phyloP scores from a whole-genome alignment of 2,329 filamentous ascomycete species.

The Aspergillus sp. region DNA sequence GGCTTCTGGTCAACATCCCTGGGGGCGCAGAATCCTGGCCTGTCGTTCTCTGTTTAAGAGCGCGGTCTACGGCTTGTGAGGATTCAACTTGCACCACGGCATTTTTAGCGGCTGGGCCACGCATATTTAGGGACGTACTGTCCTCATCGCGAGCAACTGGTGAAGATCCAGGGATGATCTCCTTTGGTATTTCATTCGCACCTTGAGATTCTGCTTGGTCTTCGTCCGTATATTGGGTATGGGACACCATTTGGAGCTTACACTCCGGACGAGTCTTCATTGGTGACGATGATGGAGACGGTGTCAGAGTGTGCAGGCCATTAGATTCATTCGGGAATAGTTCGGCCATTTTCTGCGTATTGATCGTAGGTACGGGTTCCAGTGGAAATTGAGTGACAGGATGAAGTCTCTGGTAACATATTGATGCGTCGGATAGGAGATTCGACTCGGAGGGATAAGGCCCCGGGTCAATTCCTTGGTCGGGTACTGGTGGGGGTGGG shows the following conservation, averaged over 20 bases:
- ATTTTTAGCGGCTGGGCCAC: conserved; percentile 22
- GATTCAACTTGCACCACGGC: conserved; percentile 43
- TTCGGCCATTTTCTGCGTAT: conserved; percentile 38
- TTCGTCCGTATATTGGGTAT: conserved; percentile 19
- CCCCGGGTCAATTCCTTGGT: conserved; percentile 24
- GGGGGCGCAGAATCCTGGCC: conserved; percentile 16
- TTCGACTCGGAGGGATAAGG: conserved; percentile 25
- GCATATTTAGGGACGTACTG: conserved; percentile 3
- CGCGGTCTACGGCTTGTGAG: conserved; percentile 36
- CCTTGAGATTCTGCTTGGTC: conserved; percentile 24
- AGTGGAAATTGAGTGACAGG: conserved; percentile 38
- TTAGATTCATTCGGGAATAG: conserved; percentile 35
- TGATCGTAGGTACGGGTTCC: conserved; percentile 36
- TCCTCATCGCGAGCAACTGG: conserved; percentile 26
- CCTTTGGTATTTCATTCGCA: conserved; percentile 24
- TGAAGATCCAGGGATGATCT: conserved; percentile 43
- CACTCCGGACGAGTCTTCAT: conserved; percentile 1
- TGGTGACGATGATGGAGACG: conserved; percentile 12
- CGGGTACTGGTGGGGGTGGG: conserved; percentile 25
- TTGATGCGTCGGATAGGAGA: conserved; percentile 36
- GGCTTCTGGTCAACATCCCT: conserved; percentile 32
- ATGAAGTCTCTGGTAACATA: conserved; percentile 38
- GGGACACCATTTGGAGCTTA: conserved; percentile 10
- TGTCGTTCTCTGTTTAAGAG: conserved; percentile 14
- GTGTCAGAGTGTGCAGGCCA: conserved; percentile 13